Conservation (phyloP, 345 rosid genomes). For the Populus deltoides region DNA sequence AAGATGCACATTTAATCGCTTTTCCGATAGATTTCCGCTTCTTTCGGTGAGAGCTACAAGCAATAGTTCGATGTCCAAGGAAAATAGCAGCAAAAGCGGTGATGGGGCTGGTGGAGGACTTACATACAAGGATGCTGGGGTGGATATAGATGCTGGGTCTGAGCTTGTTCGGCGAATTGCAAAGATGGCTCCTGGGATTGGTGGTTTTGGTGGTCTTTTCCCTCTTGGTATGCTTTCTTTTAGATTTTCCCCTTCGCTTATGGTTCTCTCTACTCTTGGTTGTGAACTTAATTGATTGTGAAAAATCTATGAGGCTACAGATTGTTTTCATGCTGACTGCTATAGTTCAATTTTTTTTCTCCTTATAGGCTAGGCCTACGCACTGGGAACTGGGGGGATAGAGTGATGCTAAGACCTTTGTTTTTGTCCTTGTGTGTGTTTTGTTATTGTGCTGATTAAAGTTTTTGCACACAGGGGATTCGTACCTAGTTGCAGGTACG, state of each 20-base stretch:
- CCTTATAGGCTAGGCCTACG: not conserved
- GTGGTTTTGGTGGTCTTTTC: constrained; percentile 89
- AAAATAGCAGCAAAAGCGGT: not conserved
- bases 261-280: not conserved
- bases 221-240: constrained; percentile 57
- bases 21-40: not conserved
- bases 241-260: not conserved
- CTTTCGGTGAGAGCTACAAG: not conserved
- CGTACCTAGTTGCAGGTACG: constrained; percentile 87
- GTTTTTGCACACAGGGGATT: constrained; percentile 56
- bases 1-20: not conserved
- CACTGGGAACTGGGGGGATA: not conserved
- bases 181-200: constrained; percentile 88
- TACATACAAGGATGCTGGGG: constrained; percentile 81
- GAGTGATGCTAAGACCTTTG: not conserved
- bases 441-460: not conserved
- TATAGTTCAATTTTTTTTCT: too few relatives aligned
- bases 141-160: constrained; percentile 90
- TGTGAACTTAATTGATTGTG: not conserved
- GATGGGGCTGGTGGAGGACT: constrained; percentile 32
- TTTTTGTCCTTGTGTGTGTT: not conserved
- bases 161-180: constrained; percentile 85
- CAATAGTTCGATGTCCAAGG: constrained; percentile 1
- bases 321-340: not conserved
- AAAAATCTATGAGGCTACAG: not conserved